Conservation (phyloP, 805 yeast genomes). For the Soucietia sequanensis region DNA sequence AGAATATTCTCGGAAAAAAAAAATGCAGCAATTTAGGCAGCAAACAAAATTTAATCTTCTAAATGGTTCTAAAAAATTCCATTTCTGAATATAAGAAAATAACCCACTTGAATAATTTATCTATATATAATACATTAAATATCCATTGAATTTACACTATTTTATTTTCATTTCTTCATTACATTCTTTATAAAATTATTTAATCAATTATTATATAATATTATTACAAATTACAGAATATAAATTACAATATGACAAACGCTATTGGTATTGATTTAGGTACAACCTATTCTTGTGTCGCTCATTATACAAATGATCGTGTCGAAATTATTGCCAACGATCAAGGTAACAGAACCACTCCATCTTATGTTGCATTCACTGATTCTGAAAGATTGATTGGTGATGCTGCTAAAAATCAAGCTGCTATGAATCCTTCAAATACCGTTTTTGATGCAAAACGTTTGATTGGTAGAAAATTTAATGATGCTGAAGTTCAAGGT, state of each 20-base stretch:
- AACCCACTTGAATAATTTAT: too few species aligned
- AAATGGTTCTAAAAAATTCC: too few species aligned
- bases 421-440: slow-evolving; percentile 92
- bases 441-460: slow-evolving; percentile 96
- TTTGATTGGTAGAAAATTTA: slow-evolving; percentile 79
- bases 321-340: slow-evolving; percentile 96
- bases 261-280: slow-evolving; percentile 91
- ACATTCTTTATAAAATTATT: too few species aligned
- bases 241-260: slow-evolving; percentile 18
- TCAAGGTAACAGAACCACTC: slow-evolving; percentile 98
- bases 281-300: slow-evolving; percentile 97
- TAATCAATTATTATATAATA: too few species aligned
- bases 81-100: too few species aligned
- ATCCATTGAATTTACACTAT: too few species aligned
- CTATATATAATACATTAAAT: too few species aligned
- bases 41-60: too few species aligned
- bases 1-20: too few species aligned
- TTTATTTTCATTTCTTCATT: too few species aligned
- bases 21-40: too few species aligned
- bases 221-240: slow-evolving; percentile 3
- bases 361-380: slow-evolving; percentile 95
- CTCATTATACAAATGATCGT: slow-evolving; percentile 64
- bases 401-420: slow-evolving; percentile 98
- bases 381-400: slow-evolving; percentile 94
- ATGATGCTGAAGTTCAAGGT: slow-evolving; percentile 72